These are phyloP conservation scores for Ophiobolus disseminans DNA, from an alignment of 2,329 filamentous ascomycete genomes.

Conservation along the genomic window DNA sequence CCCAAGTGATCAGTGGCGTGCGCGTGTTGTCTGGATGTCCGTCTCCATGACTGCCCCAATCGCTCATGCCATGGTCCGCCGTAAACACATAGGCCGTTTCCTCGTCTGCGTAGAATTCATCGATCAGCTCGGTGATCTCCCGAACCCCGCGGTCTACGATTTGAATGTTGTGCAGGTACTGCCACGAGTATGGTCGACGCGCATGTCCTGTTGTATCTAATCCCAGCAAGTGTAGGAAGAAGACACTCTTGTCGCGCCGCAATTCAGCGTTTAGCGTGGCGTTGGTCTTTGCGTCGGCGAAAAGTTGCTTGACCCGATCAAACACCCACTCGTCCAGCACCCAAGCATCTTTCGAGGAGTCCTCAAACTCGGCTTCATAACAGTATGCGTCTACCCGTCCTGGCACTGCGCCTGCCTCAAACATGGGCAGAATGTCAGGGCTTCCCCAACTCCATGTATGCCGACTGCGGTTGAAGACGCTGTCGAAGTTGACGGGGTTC, in stretches of 20 bases:
- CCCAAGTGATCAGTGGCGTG: conserved; percentile 92
- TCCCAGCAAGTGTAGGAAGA: conserved; percentile 92
- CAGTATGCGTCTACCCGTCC: conserved; percentile 86
- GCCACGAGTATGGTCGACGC: conserved; percentile 89
- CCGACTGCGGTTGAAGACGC: conserved; percentile 93
- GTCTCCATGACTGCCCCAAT: conserved; percentile 98
- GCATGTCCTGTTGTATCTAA: conserved; percentile 89
- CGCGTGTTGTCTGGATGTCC: conserved; percentile 97
- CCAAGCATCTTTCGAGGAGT: conserved; percentile 83
- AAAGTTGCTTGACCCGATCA: conserved; percentile 87
- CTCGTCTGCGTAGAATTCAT: conserved; percentile 81
- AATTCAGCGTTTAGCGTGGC: conserved; percentile 74
- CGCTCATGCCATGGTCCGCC: conserved; percentile 98
- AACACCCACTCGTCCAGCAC: conserved; percentile 94
- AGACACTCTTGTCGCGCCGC: conserved; percentile 85
- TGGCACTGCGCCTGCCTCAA: conserved; percentile 87
- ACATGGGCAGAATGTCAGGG: conserved; percentile 97
- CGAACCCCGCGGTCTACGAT: conserved; percentile 89
- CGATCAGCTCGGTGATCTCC: conserved; percentile 80
- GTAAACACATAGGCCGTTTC: conserved; percentile 97
- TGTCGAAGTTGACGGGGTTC: conserved; percentile 98
- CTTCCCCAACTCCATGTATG: conserved; percentile 99
- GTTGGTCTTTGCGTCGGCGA: conserved; percentile 80
- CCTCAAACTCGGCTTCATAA: conserved; percentile 85
- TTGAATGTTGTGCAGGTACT: conserved; percentile 94